Evolutionary conservation across 805 yeast genomes (phyloP).

Genomic region (Nakazawaea holstii): DNA sequence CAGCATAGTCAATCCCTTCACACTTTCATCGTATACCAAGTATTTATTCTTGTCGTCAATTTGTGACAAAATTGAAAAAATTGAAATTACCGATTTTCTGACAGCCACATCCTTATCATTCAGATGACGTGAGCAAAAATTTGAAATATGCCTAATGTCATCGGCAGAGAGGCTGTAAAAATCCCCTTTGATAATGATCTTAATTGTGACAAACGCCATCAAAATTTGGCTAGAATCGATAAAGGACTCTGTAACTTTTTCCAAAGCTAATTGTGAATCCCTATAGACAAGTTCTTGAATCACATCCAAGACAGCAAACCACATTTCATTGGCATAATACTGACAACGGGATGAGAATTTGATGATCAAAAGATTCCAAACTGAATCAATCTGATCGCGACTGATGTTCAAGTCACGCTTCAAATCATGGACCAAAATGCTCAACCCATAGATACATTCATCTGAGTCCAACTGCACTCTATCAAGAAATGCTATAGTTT

Average conservation of each 20-base stretch:
- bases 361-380: constrained; percentile 5
- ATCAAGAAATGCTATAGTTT: background rate
- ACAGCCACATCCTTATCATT: background rate
- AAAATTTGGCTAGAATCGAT: background rate
- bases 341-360: background rate
- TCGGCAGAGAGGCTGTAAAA: background rate
- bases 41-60: background rate
- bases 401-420: background rate
- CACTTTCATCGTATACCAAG: constrained; percentile 3
- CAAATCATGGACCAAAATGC: constrained; percentile 1
- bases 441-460: background rate
- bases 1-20: background rate
- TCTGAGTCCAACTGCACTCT: background rate
- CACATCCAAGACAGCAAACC: constrained; percentile 8
- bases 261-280: background rate
- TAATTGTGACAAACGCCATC: background rate
- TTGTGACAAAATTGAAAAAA: background rate
- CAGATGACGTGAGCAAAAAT: background rate
- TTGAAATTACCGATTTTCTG: background rate
- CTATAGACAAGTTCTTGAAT: background rate
- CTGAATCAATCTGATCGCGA: background rate
- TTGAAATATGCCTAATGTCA: background rate
- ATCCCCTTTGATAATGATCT: background rate
- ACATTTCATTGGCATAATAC: constrained; percentile 6
- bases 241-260: background rate